These are phyloP conservation scores for Cryptococcus amylolentus DNA, from an alignment of 1,284 basidiomycete species.

Conservation along the genomic window DNA sequence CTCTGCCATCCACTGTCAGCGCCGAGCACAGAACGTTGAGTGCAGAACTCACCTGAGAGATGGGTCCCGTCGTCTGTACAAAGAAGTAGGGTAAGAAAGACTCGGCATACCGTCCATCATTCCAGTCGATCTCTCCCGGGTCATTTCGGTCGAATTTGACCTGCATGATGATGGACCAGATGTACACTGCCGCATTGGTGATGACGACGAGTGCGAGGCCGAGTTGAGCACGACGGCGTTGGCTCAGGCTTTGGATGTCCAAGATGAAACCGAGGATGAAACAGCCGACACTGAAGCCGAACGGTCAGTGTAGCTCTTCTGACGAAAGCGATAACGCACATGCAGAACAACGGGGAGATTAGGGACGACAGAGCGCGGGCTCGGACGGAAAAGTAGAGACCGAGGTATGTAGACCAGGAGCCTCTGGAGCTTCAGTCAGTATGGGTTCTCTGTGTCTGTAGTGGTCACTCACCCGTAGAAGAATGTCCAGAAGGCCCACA, in stretches of 20 bases:
- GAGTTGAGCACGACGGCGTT: constrained; percentile 25
- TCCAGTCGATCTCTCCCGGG: constrained; percentile 28
- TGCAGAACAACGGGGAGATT: constrained; percentile 28
- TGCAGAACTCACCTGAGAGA: constrained; percentile 1
- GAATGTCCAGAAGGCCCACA: constrained; percentile 23
- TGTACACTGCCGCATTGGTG: constrained; percentile 19
- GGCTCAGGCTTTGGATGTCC: constrained; percentile 19
- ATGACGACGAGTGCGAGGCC: constrained; percentile 22
- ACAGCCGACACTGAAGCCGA: constrained; percentile 16
- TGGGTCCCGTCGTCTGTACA: constrained; percentile 26
- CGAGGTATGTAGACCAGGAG: constrained; percentile 22
- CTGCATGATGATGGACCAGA: constrained; percentile 26
- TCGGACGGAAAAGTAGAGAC: constrained; percentile 23
- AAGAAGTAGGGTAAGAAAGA: constrained; percentile 31
- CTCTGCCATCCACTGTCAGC: constrained; percentile 10
- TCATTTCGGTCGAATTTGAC: constrained; percentile 13
- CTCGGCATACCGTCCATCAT: constrained; percentile 11
- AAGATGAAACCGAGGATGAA: constrained; percentile 30
- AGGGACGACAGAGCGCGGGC: constrained; percentile 25
- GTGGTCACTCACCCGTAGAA: constrained; percentile 15
- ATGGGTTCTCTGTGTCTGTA: neutral
- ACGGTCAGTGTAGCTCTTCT: neutral
- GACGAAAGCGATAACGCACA: constrained; percentile 10
- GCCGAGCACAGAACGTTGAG: too few species aligned
- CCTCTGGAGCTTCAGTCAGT: constrained; percentile 1